Percentiles rank a stretch among this genome's conserved stretches.
phyloP scores from a whole-genome alignment of 2,329 filamentous ascomycete genomes.

The Domatiomyces globalis region DNA sequence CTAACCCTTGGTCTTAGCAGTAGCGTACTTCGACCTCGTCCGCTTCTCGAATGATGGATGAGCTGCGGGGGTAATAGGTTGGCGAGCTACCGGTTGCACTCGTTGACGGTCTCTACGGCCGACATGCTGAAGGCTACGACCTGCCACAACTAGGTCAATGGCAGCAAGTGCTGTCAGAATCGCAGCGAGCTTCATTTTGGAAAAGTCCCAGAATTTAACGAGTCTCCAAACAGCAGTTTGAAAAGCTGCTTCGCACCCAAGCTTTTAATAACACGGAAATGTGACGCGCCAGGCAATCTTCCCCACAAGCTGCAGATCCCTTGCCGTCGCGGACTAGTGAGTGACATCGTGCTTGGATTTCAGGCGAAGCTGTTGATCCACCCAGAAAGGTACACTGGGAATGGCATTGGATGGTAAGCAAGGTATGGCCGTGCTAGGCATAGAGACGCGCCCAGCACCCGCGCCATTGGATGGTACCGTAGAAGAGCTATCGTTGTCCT shows the following conservation, averaged over 20 bases:
- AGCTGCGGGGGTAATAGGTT: conserved; percentile 1
- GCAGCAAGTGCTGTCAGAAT: neutral
- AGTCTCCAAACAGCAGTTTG: neutral
- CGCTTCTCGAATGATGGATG: conserved; percentile 5
- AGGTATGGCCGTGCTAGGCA: too few relatives aligned
- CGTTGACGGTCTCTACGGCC: conserved; percentile 13
- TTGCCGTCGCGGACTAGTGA: neutral
- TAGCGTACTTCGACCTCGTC: conserved; percentile 11
- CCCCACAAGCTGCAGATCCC: neutral
- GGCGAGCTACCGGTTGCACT: conserved; percentile 6
- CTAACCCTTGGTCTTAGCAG: conserved; percentile 10
- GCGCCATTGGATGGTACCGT: too few relatives aligned
- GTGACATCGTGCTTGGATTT: neutral
- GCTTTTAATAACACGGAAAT: neutral
- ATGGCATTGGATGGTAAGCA: neutral
- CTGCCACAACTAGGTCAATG: conserved; percentile 7
- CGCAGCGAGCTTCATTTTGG: conserved; percentile 11
- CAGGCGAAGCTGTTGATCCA: neutral
- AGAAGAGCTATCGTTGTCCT: too few relatives aligned
- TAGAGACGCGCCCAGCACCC: too few relatives aligned
- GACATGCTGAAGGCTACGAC: conserved; percentile 14
- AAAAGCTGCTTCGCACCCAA: too few relatives aligned
- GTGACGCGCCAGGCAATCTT: neutral
- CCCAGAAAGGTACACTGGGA: neutral
- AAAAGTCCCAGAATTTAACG: neutral